phyloP scores from a whole-genome alignment of 1,139 yeast species.

The Kodamaea sp. region DNA sequence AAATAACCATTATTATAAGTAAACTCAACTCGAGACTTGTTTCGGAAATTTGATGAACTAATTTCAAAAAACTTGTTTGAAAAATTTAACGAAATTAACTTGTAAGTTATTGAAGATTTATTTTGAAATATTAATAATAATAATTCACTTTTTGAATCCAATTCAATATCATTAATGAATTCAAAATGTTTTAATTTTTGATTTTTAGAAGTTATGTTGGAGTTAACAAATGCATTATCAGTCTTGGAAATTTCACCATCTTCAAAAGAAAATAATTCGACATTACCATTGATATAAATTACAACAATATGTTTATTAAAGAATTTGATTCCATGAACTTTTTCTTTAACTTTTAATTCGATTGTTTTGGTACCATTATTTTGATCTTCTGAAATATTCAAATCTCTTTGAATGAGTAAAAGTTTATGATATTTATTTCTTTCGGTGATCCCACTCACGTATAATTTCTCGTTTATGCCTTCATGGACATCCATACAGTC shows the following conservation, averaged over 20 bases:
- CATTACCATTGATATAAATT: conserved; percentile 41
- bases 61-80: conserved; percentile 21
- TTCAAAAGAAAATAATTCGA: conserved; percentile 27
- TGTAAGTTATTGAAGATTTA: conserved; percentile 15
- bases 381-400: conserved; percentile 18
- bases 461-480: conserved; percentile 20
- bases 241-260: conserved; percentile 11
- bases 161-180: conserved; percentile 19
- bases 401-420: conserved; percentile 29
- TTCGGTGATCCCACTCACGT: conserved; percentile 46
- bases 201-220: conserved; percentile 8
- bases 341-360: conserved; percentile 17
- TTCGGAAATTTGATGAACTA: conserved; percentile 11
- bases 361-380: conserved; percentile 21
- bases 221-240: conserved; percentile 3
- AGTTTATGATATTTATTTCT: conserved; percentile 39
- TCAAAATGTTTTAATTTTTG: conserved; percentile 19
- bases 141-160: conserved; percentile 19
- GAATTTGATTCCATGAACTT: conserved; percentile 36
- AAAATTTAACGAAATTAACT: conserved; percentile 23
- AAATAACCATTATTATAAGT: conserved; percentile 27
- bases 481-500: conserved; percentile 40
- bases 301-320: conserved; percentile 34
- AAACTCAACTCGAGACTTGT: conserved; percentile 12
- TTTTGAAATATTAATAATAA: conserved; percentile 21